These are phyloP conservation scores for Mucor circinelloides DNA, from an alignment of 371 early-diverging fungal genomes.

Conservation along the genomic window DNA sequence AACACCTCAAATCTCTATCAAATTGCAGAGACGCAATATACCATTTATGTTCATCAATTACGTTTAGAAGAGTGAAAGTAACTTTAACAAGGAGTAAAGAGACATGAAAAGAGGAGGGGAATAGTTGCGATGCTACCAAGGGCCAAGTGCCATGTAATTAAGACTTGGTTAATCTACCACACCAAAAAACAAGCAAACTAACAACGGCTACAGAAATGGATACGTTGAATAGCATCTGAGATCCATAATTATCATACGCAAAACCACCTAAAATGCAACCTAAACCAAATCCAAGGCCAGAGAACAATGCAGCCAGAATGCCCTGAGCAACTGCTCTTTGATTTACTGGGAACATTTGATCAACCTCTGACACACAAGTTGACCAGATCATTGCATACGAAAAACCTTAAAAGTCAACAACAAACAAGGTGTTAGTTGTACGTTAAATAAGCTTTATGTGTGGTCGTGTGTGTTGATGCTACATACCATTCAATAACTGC, in stretches of 20 bases:
- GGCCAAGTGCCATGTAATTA: background rate
- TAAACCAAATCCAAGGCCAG: slow-evolving; percentile 43
- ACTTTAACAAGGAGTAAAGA: background rate
- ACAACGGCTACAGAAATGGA: slow-evolving; percentile 14
- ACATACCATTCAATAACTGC: slow-evolving; percentile 37
- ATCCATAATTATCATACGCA: slow-evolving; percentile 37
- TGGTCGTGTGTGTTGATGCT: too few relatives aligned
- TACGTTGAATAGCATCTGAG: slow-evolving; percentile 20
- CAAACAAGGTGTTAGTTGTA: background rate
- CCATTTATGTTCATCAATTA: background rate
- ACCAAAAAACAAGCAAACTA: slow-evolving; percentile 18
- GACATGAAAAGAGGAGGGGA: background rate
- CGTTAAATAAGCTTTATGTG: too few relatives aligned
- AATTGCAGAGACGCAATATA: background rate
- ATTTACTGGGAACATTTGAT: slow-evolving; percentile 40
- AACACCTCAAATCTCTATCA: background rate
- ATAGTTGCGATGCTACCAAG: background rate
- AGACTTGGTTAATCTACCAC: slow-evolving; percentile 6
- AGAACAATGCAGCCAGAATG: slow-evolving; percentile 39
- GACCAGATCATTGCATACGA: slow-evolving; percentile 46
- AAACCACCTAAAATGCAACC: slow-evolving; percentile 43
- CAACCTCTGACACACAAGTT: slow-evolving; percentile 46
- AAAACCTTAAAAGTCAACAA: slow-evolving; percentile 7
- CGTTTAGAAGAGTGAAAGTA: background rate
- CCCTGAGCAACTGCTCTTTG: slow-evolving; percentile 52